These are phyloP conservation scores for Crucibulum laeve DNA, from an alignment of 768 basidiomycete genomes.

Conservation along the genomic window DNA sequence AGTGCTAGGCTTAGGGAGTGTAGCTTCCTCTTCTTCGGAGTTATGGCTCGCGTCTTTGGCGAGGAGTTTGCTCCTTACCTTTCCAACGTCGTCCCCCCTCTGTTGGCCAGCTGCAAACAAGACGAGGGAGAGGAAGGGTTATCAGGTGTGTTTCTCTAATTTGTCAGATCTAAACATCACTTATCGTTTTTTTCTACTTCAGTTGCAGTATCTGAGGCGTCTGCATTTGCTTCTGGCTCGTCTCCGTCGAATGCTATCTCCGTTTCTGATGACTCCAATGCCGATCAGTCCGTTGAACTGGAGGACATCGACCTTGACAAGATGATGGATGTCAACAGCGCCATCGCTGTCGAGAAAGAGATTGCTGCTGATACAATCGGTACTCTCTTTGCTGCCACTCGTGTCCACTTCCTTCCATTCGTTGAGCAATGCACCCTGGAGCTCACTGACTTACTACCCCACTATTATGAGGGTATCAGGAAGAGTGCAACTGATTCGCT, in stretches of 20 bases:
- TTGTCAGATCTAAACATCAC: background rate
- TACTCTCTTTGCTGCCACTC: conserved; percentile 79
- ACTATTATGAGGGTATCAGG: conserved; percentile 97
- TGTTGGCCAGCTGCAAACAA: conserved; percentile 82
- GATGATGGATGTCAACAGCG: conserved; percentile 89
- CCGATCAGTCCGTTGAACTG: conserved; percentile 58
- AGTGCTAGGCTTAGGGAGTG: conserved; percentile 89
- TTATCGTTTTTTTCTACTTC: conserved; percentile 4
- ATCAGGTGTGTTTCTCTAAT: background rate
- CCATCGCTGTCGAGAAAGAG: conserved; percentile 98
- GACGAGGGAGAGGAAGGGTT: conserved; percentile 53
- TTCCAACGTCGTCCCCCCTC: conserved; percentile 78
- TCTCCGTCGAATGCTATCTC: conserved; percentile 69
- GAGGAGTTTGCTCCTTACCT: conserved; percentile 92
- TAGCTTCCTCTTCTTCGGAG: conserved; percentile 97
- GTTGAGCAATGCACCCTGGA: conserved; percentile 80
- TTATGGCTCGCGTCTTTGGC: conserved; percentile 95
- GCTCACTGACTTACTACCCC: conserved; percentile 73
- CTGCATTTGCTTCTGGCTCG: conserved; percentile 68
- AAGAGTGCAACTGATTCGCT: conserved; percentile 89
- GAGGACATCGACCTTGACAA: conserved; percentile 85
- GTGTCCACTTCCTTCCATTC: conserved; percentile 83
- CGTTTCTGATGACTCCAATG: conserved; percentile 50
- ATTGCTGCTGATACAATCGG: conserved; percentile 97
- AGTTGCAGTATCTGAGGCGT: conserved; percentile 53